phyloP scores from a whole-genome alignment of 2,329 filamentous ascomycete species.

The Claviceps sp. region DNA sequence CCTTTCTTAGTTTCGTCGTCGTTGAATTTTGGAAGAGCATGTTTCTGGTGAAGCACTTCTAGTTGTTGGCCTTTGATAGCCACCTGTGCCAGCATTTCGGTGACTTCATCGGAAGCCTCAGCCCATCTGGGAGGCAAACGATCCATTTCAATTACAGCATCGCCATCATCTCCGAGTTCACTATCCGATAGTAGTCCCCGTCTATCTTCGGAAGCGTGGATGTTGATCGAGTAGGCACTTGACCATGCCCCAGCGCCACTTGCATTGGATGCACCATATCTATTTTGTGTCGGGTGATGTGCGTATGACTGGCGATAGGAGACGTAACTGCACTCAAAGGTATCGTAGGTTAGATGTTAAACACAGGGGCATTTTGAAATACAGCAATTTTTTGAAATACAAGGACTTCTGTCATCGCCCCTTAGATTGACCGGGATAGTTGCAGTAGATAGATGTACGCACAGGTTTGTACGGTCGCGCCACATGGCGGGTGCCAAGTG shows the following conservation, averaged over 20 bases:
- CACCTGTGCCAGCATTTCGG: constrained; percentile 67
- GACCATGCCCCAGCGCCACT: constrained; percentile 43
- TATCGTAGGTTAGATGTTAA: neutral
- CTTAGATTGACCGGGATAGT: neutral
- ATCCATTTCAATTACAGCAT: constrained; percentile 97
- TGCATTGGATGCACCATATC: constrained; percentile 37
- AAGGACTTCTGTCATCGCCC: no score
- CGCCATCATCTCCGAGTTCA: constrained; percentile 73
- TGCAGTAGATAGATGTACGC: constrained; percentile 22
- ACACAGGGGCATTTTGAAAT: no score
- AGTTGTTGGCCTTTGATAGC: constrained; percentile 71
- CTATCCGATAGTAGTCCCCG: constrained; percentile 74
- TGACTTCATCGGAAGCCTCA: constrained; percentile 87
- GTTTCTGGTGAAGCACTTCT: constrained; percentile 91
- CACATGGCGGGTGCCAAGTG: constrained; percentile 62
- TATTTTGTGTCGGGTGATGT: constrained; percentile 78
- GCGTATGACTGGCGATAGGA: constrained; percentile 98
- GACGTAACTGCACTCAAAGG: constrained; percentile 58
- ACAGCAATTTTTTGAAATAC: no score
- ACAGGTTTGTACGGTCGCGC: constrained; percentile 99
- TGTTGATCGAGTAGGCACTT: constrained; percentile 40
- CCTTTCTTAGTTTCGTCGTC: constrained; percentile 79
- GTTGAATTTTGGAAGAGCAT: constrained; percentile 91
- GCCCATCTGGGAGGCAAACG: constrained; percentile 89
- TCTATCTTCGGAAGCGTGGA: constrained; percentile 35